Base-by-base conservation (phyloP, 2,329 filamentous ascomycete genomes). In the Macrophomina pseudophaseolina region DNA sequence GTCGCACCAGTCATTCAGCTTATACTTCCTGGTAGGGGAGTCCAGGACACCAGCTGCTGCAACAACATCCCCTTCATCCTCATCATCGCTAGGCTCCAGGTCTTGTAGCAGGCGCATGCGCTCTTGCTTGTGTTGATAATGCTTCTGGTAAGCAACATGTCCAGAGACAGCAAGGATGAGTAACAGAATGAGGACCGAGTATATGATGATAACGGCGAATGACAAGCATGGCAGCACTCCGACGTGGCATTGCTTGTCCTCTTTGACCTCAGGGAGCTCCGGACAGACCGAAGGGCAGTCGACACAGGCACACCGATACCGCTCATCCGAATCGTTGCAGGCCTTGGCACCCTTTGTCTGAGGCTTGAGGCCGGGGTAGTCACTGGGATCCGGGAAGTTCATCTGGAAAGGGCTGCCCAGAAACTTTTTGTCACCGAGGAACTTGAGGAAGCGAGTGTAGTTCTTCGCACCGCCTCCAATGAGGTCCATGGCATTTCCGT, bases 321-420 rank as follows among this genome's bases (percentile, higher is more conserved):
- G 86, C 66, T 92, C 88, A 72, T 98, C 92, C 44, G 91, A 87
- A 71, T 94, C 93, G 76, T 97, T 97, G 84, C 95, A 99, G 65
- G 90, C 89, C 79, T 95, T 94, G 0, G 93, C 87, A 64, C 82
- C 87, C 80, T 93, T 90, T 40, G 91, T 81, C 70, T 90, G 82
- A 0, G 93, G 83, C 9, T 84, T 76, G 91, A 98, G 96, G n/a
- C 82, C 84, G 0, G 87, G 84, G 58, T 92, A 87, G 7, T 86
- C 78, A 9, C 78, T 82, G 68, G 78, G 87, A 70, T 79, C 82
- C 9, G 87, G 94, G 73, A 95, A 99, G 82, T 99, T 96, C 81
- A 99, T 97, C 82, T 99, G 95, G 79, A 99, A 99, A 0, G 95
- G 95, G 66, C 94, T 98, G 4, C 96, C 96, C 28, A 94, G 86